These are phyloP conservation scores for Thalassiosira livingstoniorum DNA, from an alignment of 352 stramenopile genomes.

Conservation along the genomic window DNA sequence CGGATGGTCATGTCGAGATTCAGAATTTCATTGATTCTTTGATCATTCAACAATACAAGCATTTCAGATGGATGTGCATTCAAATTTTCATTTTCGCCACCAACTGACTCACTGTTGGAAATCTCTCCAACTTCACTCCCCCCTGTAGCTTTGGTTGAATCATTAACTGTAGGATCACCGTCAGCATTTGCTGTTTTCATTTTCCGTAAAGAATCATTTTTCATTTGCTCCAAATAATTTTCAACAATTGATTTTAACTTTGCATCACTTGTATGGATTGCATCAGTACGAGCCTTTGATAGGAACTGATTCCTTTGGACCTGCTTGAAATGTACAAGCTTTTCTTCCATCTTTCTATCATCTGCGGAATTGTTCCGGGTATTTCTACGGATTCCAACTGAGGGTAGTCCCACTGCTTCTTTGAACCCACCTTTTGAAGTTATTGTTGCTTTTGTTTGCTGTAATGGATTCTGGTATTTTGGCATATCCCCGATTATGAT, in stretches of 20 bases:
- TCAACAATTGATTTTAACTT: not conserved
- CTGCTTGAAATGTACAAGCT: not conserved
- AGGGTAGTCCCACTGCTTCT: not conserved
- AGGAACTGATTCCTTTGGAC: not conserved
- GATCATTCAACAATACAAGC: not conserved
- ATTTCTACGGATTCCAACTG: not conserved
- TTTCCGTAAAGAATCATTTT: not conserved
- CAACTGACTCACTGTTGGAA: not conserved
- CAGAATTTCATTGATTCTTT: not conserved
- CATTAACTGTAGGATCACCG: not conserved
- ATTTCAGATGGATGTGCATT: not conserved
- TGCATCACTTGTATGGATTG: not conserved
- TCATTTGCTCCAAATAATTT: slow-evolving; percentile 4
- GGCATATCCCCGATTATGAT: not conserved
- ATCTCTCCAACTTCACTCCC: not conserved
- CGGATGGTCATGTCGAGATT: not conserved
- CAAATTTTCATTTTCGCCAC: not conserved
- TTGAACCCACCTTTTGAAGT: not conserved
- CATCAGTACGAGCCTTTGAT: not conserved
- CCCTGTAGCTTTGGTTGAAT: not conserved
- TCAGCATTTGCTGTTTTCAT: not conserved
- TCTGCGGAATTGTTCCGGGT: not conserved
- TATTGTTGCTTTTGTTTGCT: not conserved
- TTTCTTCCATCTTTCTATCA: not conserved
- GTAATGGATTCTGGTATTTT: not conserved